Evolutionary conservation across 495 filamentous ascomycete genomes (phyloP), one percentile per base, ranked within the genome.

Genomic region (Staphylotrichum tortipilum): DNA sequence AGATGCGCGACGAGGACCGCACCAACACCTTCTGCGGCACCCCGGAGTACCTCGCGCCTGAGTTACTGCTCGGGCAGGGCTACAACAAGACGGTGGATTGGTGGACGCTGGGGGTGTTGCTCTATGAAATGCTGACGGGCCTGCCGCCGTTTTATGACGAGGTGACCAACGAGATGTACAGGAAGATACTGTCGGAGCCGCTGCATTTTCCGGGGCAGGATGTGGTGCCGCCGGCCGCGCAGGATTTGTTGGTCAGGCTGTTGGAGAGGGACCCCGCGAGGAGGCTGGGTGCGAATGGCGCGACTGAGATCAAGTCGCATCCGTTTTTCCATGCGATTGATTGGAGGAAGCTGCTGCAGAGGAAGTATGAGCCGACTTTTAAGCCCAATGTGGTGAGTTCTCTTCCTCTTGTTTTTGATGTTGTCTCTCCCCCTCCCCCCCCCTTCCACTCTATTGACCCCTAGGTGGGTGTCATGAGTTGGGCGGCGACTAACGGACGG

Each of bases 71-170:
- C 18, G 92, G 87, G 55, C 97, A 97, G 72, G 92, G 92, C 24
- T 98, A 98, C 69, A 97, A 97, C 70, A 97, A 97, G 68, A 95
- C 90, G 5, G 92, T 98, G 7, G 92, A 98, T 64, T 98, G 92
- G 92, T 98, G 92, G 92, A 96, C 91, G 35, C 72, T 98, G 37
- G 92, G 92, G 34, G 97, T 98, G 68, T 74, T 98, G 44, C 97
- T 98, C 62, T 98, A 96, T 61, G 92, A 98, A 72, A 98, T 98
- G 92, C 83, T 98, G 17, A 96, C 91, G 64, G 92, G 92, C 12
- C 97, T 95, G 66, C 97, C 92, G 12, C 92, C 92, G 3, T 98
- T 98, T 71, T 98, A 90, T 89, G 92, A 98, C 66, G 85, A 85
- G 49, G 92, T 87, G 5, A 89, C 92, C 2, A 94, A 97, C 77